Percentiles rank a stretch among this genome's conserved stretches.
phyloP scores from a whole-genome alignment of 2,329 filamentous ascomycete genomes.

The Stemphylium beticola region DNA sequence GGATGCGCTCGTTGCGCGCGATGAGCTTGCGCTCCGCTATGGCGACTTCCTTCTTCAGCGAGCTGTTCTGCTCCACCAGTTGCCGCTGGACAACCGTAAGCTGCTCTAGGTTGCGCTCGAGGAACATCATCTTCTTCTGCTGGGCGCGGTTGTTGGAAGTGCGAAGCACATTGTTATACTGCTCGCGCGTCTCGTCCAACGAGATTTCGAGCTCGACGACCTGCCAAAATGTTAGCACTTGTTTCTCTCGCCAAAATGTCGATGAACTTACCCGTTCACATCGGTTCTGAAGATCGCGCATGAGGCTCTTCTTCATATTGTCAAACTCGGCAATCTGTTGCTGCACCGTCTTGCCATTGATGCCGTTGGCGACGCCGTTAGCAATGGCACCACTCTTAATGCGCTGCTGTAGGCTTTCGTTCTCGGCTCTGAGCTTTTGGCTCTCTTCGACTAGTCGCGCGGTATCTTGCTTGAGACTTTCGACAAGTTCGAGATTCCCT shows the following conservation, averaged over 20 bases:
- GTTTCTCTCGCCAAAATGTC: constrained; percentile 7
- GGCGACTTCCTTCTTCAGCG: constrained; percentile 97
- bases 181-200: constrained; percentile 94
- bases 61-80: constrained; percentile 94
- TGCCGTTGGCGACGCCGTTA: constrained; percentile 64
- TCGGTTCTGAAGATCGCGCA: constrained; percentile 97
- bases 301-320: constrained; percentile 99
- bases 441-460: constrained; percentile 81
- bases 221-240: constrained; percentile 36
- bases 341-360: constrained; percentile 87
- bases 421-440: constrained; percentile 76
- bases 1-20: constrained; percentile 94
- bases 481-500: constrained; percentile 73
- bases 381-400: constrained; percentile 69
- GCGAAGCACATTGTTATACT: constrained; percentile 97
- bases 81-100: constrained; percentile 96
- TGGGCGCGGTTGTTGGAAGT: constrained; percentile 98
- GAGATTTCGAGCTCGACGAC: constrained; percentile 97
- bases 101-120: constrained; percentile 97
- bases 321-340: constrained; percentile 99
- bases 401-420: constrained; percentile 79
- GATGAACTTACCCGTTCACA: constrained; percentile 75
- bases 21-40: constrained; percentile 98
- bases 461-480: constrained; percentile 78
- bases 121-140: constrained; percentile 99